Evolutionary conservation across 805 yeast genomes (phyloP), one percentile per base, ranked within the genome.

Genomic region (Komagataella pastoris): DNA sequence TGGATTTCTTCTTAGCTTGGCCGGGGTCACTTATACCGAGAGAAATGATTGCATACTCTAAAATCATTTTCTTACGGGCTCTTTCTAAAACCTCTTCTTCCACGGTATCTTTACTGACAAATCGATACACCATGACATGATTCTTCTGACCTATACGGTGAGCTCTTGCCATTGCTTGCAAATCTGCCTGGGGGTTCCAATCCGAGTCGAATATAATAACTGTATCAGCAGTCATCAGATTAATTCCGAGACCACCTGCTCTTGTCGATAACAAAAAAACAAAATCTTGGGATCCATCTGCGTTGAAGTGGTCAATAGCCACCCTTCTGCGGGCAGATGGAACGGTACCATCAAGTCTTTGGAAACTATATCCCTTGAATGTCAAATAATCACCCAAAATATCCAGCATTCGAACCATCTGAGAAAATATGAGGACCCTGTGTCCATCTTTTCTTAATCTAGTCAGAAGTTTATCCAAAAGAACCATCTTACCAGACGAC

Each of bases 161-260:
- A 2, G 99, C 99, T 69, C 99, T 81, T 0, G 99, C 99, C 99
- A 93, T 93, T 1, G 99, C 99, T 69, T 93, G 99, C 61, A 93
- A 73, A 75, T 93, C 99, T 0, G 99, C 99, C 66, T 93, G 99
- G 0, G 99, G 99, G 64, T 93, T 93, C 99, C 99, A 93, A 70
- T 93, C 99, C 3, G 96, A 88, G 68, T 93, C 99, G 68, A 93
- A 93, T 46, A 93, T 91, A 59, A 93, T 88, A 24, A 93, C 99
- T 6, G 99, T 93, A 63, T 93, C 99, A 3, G 99, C 99, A 5
- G 99, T 93, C 99, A 93, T 93, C 64, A 93, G 74, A 65, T 93
- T 93, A 64, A 93, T 93, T 68, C 99, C 99, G 55, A 93, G 74
- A 51, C 99, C 99, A 72, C 99, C 99, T 12, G 99, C 99, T 72